Conservation (phyloP, 140 eudicot species). For the Senecio squalidus region DNA sequence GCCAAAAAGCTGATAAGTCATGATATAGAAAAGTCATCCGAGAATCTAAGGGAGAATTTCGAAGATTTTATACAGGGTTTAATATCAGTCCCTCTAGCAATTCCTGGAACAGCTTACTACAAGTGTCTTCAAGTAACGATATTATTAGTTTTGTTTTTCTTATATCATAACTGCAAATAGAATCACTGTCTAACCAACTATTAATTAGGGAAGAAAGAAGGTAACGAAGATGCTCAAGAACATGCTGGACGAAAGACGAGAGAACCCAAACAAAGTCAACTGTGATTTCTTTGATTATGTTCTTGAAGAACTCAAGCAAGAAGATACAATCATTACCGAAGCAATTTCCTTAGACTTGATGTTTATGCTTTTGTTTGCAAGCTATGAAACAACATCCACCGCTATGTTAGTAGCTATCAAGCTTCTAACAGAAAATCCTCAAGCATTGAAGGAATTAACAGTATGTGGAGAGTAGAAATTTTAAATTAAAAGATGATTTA, state of each 20-base stretch:
- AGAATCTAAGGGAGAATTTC: conserved; percentile 63
- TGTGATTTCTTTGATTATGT: conserved; percentile 57
- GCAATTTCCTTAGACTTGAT: conserved; percentile 77
- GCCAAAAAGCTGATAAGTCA: conserved; percentile 71
- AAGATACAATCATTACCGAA: conserved; percentile 64
- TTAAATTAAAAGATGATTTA: neutral
- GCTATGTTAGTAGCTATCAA: conserved; percentile 58
- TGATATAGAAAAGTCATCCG: conserved; percentile 52
- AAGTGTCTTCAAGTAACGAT: conserved; percentile 63
- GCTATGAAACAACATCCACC: conserved; percentile 71
- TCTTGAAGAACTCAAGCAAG: conserved; percentile 52
- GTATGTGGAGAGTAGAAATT: conserved; percentile 26
- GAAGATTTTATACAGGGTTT: conserved; percentile 70
- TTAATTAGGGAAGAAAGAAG: neutral
- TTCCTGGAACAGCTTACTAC: conserved; percentile 89
- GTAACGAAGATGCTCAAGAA: conserved; percentile 55
- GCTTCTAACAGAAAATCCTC: conserved; percentile 51
- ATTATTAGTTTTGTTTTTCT: conserved; percentile 1
- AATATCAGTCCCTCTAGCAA: conserved; percentile 56
- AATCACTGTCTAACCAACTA: no score
- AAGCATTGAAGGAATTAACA: conserved; percentile 54
- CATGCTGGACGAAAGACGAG: conserved; percentile 66
- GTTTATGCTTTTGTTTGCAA: conserved; percentile 81
- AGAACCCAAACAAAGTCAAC: conserved; percentile 40
- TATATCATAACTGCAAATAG: neutral